Evolutionary conservation across 2,329 filamentous ascomycete species (phyloP), one percentile per base, ranked within the genome.

Genomic region (Ophiosphaerella herpotricha): DNA sequence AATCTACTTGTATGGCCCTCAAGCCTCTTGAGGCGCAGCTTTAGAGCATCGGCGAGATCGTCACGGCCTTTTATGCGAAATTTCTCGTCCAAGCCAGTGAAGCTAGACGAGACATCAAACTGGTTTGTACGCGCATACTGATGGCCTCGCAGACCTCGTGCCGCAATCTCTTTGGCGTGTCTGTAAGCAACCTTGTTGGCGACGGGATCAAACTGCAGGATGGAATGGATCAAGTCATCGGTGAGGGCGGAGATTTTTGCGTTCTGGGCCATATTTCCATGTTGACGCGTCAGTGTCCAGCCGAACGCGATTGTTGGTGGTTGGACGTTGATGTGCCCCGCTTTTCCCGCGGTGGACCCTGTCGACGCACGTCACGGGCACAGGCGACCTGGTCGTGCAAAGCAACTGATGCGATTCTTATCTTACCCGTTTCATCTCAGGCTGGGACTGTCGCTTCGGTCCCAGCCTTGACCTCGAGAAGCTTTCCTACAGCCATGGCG

Each of bases 61-160:
- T 97, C 92, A 54, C 89, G 85, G 65, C 89, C 87, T 40, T 90
- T 81, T 46, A 97, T 81, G 29, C 85, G 83, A 62, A 97, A 94
- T 61, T 93, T 91, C 75, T 97, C 94, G 59, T 92, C 87, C 2
- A 97, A 78, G 1, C 78, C 78, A 18, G 70, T 61, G 14, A 74
- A 67, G 32, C 60, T 71, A 2, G 71, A 58, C 36, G 70, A 67
- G 26, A 80, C 70, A n/a, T 77, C 75, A 61, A 80, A 80, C 44
- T 79, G 78, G 53, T 79, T 80, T 1, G 75, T 77, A 31, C 78
- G 74, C 39, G 67, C 71, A 67, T 75, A 74, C 37, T 75, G 73
- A 33, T 77, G 67, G 21, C 73, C 67, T 52, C 70, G 68, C 16
- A 79, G 62, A 11, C 69, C 70, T 44, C 64, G 72, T 16, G 71